phyloP scores from a whole-genome alignment of 2,329 filamentous ascomycete species.

The Epicoccum sorghinum region DNA sequence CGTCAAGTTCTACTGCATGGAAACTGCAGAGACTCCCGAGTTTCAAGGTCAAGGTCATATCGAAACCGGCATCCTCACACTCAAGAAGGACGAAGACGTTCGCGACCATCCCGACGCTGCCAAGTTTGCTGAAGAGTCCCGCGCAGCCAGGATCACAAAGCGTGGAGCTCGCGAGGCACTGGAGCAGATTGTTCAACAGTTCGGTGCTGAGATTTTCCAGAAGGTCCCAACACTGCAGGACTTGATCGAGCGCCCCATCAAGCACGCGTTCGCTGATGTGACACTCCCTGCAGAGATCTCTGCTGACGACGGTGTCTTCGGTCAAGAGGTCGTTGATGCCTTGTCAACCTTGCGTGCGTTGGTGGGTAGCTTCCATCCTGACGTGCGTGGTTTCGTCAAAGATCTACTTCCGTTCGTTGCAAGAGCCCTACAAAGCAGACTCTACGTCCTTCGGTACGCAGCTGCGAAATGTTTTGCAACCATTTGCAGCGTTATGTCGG shows the following conservation, averaged over 20 bases:
- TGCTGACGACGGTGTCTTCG: slow-evolving; percentile 75
- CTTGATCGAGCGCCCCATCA: slow-evolving; percentile 82
- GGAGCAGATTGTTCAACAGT: slow-evolving; percentile 81
- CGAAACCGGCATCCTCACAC: slow-evolving; percentile 81
- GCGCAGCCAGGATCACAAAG: slow-evolving; percentile 85
- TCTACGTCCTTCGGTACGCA: slow-evolving; percentile 94
- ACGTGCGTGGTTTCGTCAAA: slow-evolving; percentile 80
- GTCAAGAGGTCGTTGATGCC: slow-evolving; percentile 92
- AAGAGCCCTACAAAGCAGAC: slow-evolving; percentile 82
- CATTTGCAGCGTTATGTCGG: slow-evolving; percentile 93
- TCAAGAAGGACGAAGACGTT: slow-evolving; percentile 96
- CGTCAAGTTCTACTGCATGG: slow-evolving; percentile 96
- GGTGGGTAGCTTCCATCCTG: slow-evolving; percentile 82
- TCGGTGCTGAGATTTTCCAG: slow-evolving; percentile 77
- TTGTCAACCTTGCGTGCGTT: slow-evolving; percentile 91
- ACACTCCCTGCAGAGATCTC: slow-evolving; percentile 72
- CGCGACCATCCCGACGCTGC: slow-evolving; percentile 90
- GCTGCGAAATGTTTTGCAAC: slow-evolving; percentile 97
- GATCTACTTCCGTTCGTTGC: slow-evolving; percentile 83
- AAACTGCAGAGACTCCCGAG: slow-evolving; percentile 96
- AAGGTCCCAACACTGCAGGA: slow-evolving; percentile 80
- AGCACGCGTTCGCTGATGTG: slow-evolving; percentile 72
- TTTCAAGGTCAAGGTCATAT: slow-evolving; percentile 83
- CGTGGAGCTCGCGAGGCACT: slow-evolving; percentile 93
- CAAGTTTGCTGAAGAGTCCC: slow-evolving; percentile 88